These are phyloP conservation scores for Trichoderma afroharzianum DNA, from an alignment of 2,329 filamentous ascomycete genomes.

Conservation along the genomic window DNA sequence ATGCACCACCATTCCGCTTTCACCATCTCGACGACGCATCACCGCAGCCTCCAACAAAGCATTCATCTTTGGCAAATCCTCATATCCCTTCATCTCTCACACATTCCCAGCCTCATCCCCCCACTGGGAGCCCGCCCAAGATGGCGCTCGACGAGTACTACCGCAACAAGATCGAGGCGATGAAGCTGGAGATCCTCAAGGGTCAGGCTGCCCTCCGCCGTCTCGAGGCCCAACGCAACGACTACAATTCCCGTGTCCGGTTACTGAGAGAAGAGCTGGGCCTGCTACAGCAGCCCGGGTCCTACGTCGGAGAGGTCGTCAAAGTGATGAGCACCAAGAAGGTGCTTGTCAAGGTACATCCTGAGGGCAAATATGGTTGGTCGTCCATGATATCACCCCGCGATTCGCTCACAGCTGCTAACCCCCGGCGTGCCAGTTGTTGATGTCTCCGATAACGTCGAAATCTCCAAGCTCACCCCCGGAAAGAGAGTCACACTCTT, in stretches of 20 bases:
- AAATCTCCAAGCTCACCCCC: slow-evolving; percentile 91
- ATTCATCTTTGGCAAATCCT: neutral
- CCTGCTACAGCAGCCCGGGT: slow-evolving; percentile 92
- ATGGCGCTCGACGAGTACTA: slow-evolving; percentile 99
- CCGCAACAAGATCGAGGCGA: slow-evolving; percentile 99
- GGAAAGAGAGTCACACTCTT: slow-evolving; percentile 96
- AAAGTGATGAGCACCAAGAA: slow-evolving; percentile 99
- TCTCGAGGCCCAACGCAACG: slow-evolving; percentile 95
- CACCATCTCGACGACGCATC: neutral
- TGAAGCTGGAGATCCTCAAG: slow-evolving; percentile 99
- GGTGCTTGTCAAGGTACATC: slow-evolving; percentile 97
- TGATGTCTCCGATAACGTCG: slow-evolving; percentile 90
- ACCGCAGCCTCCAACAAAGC: neutral
- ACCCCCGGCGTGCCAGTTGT: slow-evolving; percentile 62
- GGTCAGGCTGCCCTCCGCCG: slow-evolving; percentile 92
- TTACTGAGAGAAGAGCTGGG: slow-evolving; percentile 93
- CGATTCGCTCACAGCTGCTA: neutral
- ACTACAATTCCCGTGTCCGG: slow-evolving; percentile 97
- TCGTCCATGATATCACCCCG: slow-evolving; percentile 5
- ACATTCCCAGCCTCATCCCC: neutral
- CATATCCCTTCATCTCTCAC: neutral
- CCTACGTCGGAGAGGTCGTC: slow-evolving; percentile 98
- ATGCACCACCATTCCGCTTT: slow-evolving; percentile 10
- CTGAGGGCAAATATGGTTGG: slow-evolving; percentile 98
- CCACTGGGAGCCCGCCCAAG: slow-evolving; percentile 37